Evolutionary conservation across 1,139 yeast species (phyloP), one percentile per base, ranked within the genome.

Genomic region (Diutina pseudorugosa): DNA sequence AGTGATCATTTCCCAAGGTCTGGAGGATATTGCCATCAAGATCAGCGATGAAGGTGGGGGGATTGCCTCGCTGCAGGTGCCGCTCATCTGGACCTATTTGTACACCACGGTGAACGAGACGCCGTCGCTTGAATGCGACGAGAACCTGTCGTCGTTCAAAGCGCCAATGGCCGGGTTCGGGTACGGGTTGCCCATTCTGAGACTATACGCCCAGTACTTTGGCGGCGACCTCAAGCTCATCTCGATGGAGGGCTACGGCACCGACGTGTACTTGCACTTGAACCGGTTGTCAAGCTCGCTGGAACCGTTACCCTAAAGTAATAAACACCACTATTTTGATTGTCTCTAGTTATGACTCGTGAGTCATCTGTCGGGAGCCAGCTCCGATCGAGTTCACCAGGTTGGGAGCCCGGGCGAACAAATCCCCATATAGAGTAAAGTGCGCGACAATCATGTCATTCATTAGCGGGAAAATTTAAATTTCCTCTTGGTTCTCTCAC

Each of bases 121-220:
- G 9, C 93, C 93, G 1, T 76, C 73, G 23, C 68, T 85, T 53
- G 91, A 85, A 55, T 77, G 82, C 0, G 85, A 80, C 55, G 67
- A 67, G 55, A 71, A 67, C 56, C 77, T 73, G 58, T 71, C 79
- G 33, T 82, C 83, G 54, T 83, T 83, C 67, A 81, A 80, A 65
- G 95, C 96, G 1, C 97, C 96, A 53, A 85, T 89, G 88, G 96
- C 96, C 51, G 97, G 96, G 0, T 85, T 86, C 60, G 96, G 96
- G 43, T 91, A 89, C 62, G 96, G 97, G 0, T 74, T 89, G 60
- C 96, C 96, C 1, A 83, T 90, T 55, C 83, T 93, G 51, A 70
- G 96, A 56, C 73, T 90, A 45, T 90, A 90, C 60, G 90, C 96
- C 0, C 83, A 91, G 58, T 90, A 90, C 65, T 89, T 90, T 64